Evolutionary conservation across 73 alveolate genomes (phyloP), one percentile per base, ranked within the genome.

Genomic region (Strombidium stylifer): DNA sequence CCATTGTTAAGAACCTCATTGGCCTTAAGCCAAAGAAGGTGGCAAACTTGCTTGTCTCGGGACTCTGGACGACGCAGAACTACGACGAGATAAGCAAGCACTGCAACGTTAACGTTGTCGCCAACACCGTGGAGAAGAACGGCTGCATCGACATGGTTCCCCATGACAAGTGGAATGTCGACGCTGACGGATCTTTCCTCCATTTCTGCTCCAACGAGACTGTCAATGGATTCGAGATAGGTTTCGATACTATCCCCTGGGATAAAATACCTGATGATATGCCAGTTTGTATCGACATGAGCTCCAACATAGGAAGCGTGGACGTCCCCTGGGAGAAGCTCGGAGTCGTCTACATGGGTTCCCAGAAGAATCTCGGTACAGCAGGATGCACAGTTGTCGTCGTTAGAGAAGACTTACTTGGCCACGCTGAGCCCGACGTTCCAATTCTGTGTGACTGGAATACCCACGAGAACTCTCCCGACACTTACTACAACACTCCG

Each of bases 161-260:
- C n/a, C 45, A 44, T 42, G 72, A 59, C 46, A 45, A 80, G 80
- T 85, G 97, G 97, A 62, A 74, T 54, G 56, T 89, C 46, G 93
- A 81, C 68, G 21, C 46, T 20, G 89, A 76, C 31, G 87, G 84
- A 4, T 81, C 93, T 10, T 91, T 76, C 67, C 77, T 91, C 81
- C 86, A 70, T 68, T 91, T 84, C 77, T 75, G 90, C n/a, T 94
- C 80, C 81, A 87, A 87, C 56, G 98, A 91, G 59, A 87, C 94
- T 23, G 76, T 78, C 49, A 82, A 91, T 49, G 98, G 98, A 31
- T 90, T 91, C 20, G 95, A 88, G 65, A 55, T 87, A 56, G 21
- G 69, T 16, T 18, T 39, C 36, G 73, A 79, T 46, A 27, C 14
- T 40, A 80, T 86, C 77, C 89, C 88, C 10, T 86, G 51, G 51